Percentiles rank a stretch among this genome's conserved stretches.
Evolutionary conservation across 768 basidiomycete species (phyloP).

Genomic region (Termitomyces sp.): DNA sequence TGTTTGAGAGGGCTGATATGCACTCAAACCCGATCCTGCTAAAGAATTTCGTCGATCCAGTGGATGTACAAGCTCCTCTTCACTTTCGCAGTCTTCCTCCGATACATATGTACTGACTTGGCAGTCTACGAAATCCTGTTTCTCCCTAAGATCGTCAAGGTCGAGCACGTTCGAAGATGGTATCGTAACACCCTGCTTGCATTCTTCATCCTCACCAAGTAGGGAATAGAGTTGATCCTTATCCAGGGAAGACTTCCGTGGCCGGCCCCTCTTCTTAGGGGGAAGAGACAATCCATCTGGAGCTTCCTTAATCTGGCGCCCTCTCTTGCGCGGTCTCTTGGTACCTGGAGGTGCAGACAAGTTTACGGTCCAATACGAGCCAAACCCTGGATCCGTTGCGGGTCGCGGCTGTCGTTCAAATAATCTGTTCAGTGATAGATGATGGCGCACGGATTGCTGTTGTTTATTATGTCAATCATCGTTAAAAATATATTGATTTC

Average conservation of each 20-base stretch:
- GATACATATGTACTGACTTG: conserved; percentile 21
- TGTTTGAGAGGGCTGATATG: conserved; percentile 24
- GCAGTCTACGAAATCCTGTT: conserved; percentile 15
- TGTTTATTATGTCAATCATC: conserved; percentile 10
- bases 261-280: conserved; percentile 37
- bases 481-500: not conserved
- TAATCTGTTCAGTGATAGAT: conserved; percentile 74
- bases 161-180: conserved; percentile 1
- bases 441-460: conserved; percentile 86
- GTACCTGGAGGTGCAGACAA: conserved; percentile 80
- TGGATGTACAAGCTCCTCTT: conserved; percentile 53
- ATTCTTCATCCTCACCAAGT: conserved; percentile 18
- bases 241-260: conserved; percentile 23
- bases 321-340: conserved; percentile 79
- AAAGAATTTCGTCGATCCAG: conserved; percentile 38
- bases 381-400: conserved; percentile 81
- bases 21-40: conserved; percentile 25
- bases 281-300: conserved; percentile 16
- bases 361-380: conserved; percentile 90
- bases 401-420: conserved; percentile 82
- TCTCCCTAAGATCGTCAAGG: conserved; percentile 4
- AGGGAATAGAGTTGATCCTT: conserved; percentile 7
- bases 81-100: conserved; percentile 60
- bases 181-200: conserved; percentile 4
- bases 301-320: conserved; percentile 49